Base-by-base conservation (phyloP, 2,329 filamentous ascomycete genomes). In the Magnaporthales sp. region DNA sequence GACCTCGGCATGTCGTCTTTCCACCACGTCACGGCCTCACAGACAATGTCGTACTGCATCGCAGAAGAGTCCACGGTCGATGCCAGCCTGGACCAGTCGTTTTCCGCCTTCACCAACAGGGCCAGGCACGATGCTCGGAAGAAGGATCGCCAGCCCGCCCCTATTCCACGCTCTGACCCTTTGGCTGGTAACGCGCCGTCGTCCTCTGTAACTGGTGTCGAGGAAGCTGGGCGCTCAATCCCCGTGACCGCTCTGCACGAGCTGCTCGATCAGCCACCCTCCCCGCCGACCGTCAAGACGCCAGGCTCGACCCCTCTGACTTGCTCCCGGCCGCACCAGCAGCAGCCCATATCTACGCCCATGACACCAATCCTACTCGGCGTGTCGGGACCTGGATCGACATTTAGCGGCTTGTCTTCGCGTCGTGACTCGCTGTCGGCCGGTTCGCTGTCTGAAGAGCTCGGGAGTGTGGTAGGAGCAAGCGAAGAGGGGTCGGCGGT, bases 371-470 rank as follows among this genome's bases (percentile, higher is more conserved):
- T 80, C 54, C 75, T 79, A 58, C 75, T 79, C 65, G 78, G 75
- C 22, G 77, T 78, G 10, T 77, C 79, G 10, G 77, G 74, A 30
- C 73, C 77, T 19, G 74, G 73, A 3, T 71, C 71, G 15, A 80
- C 81, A 1, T 72, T 83, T 60, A 85, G 84, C 70, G 80, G 78
- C 65, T 75, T 80, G 4, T 82, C 80, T 10, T 86, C 84, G n/a
- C 79, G 80, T 62, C 78, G 78, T 66, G 79, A 81, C 70, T 85
- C 83, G 2, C 76, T 85, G 4, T 60, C 64, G n/a, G 76, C 76
- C 4, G 79, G 78, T 19, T 85, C 83, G 9, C 76, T 80, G 3
- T 78, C 79, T 51, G 80, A 82, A 66, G 78, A 80, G 66, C 72
- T 74, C 11, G 70, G 29, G 29, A 32, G 32, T 54, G 15, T 67